Base-by-base conservation (phyloP, 2,329 filamentous ascomycete species). In the Colletotrichum liriopes region DNA sequence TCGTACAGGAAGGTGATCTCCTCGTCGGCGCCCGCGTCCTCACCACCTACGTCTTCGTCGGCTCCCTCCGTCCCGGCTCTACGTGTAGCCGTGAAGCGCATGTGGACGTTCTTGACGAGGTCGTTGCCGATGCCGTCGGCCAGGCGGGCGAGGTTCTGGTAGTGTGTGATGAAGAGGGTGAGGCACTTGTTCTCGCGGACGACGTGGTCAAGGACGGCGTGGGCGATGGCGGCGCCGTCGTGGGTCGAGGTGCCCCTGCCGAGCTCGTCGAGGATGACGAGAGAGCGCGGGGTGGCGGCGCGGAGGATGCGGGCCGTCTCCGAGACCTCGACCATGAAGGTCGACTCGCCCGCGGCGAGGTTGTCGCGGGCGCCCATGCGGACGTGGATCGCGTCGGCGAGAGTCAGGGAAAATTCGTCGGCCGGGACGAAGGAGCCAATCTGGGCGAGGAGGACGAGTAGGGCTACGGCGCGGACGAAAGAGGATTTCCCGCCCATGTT, bases 401-500 rank as follows among this genome's bases (percentile, higher is more conserved):
- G 91, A 12, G 95, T 96, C 0, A 98, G 88, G 3, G 86, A 83
- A 35, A 96, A 91, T 2, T 90, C 87, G 37, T 88, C 86, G 29
- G 96, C 96, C 2, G 96, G 96, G 0, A 99, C 95, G 81, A 95
- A 99, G 47, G 94, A 97, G 62, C 96, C 96, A 74, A 98, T 93
- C 80, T 99, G 96, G 9, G 94, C 95, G 85, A 99, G 95, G 77
- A 99, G 95, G 59, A 93, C 90, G 74, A 98, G 94, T 8, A 99
- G 90, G 12, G 96, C 96, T 55, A 97, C 91, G 75, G 95, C 94
- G 65, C 96, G 94, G 29, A 99, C 96, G 81, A 98, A 99, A 70
- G 93, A 96, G n/a, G 94, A 98, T 80, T 99, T 99, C 68, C 96
- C 96, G 77, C 96, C 96, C 96, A 99, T 99, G 84, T 99, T 99